Evolutionary conservation across 2,329 filamentous ascomycete species (phyloP).

Genomic region (Ophiocordyceps sinensis): DNA sequence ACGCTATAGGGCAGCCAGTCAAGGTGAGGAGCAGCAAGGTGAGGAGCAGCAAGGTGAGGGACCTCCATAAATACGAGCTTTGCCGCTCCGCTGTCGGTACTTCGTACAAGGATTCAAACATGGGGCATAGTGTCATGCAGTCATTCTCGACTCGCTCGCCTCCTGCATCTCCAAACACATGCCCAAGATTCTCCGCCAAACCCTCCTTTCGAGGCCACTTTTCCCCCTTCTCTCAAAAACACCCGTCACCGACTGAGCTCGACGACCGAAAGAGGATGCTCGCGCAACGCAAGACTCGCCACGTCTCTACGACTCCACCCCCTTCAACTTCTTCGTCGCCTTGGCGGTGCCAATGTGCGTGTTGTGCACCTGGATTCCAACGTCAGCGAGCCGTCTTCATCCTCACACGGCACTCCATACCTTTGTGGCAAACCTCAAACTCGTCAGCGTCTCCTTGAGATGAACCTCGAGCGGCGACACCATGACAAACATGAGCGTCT

Average conservation of each 20-base stretch:
- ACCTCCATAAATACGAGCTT: too few relatives aligned
- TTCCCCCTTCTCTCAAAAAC: too few relatives aligned
- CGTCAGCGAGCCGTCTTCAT: not conserved
- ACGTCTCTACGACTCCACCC: constrained; percentile 13
- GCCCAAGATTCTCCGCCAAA: not conserved
- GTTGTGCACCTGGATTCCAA: constrained; percentile 51
- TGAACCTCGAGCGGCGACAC: constrained; percentile 84
- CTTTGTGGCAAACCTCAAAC: constrained; percentile 91
- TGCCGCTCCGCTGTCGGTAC: not conserved
- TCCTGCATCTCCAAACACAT: not conserved
- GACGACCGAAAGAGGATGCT: too few relatives aligned
- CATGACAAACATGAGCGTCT: constrained; percentile 99
- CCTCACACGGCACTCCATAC: constrained; percentile 27
- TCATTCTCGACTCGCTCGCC: not conserved
- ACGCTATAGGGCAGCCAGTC: too few relatives aligned
- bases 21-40: too few relatives aligned
- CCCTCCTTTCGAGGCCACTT: not conserved
- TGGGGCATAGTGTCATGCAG: not conserved
- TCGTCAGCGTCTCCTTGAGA: constrained; percentile 83
- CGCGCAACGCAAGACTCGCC: too few relatives aligned
- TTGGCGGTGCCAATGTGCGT: constrained; percentile 87
- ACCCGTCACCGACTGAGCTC: too few relatives aligned
- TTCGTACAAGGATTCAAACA: not conserved
- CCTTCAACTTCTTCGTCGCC: constrained; percentile 48
- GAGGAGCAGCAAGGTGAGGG: too few relatives aligned